Percentiles rank a stretch among this genome's conserved stretches.
phyloP scores from a whole-genome alignment of 2,329 filamentous ascomycete species.

The Fusarium piperis region DNA sequence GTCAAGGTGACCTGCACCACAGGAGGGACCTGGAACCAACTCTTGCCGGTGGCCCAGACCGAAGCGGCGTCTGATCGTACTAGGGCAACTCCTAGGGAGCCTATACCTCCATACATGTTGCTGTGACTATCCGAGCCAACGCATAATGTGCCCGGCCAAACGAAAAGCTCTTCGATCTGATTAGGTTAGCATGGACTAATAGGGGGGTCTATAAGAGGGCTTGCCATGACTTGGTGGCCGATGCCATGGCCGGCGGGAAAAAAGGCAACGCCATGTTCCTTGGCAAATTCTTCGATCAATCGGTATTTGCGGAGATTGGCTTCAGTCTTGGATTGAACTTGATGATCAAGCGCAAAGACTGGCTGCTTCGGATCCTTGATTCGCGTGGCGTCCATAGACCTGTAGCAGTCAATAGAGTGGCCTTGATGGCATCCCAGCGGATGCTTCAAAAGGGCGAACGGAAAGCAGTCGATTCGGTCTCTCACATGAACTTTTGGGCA shows the following conservation, averaged over 20 bases:
- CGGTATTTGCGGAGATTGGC: slow-evolving; percentile 83
- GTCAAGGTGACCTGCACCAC: slow-evolving; percentile 80
- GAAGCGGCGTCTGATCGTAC: slow-evolving; percentile 85
- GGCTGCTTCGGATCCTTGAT: slow-evolving; percentile 79
- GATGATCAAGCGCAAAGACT: slow-evolving; percentile 85
- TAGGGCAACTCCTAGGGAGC: slow-evolving; percentile 78
- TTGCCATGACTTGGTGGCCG: slow-evolving; percentile 80
- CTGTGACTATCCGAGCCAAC: slow-evolving; percentile 81
- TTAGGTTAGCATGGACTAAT: neutral
- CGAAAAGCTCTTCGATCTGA: slow-evolving; percentile 65
- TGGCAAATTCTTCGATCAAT: slow-evolving; percentile 83
- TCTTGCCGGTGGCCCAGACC: slow-evolving; percentile 81
- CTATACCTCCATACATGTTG: slow-evolving; percentile 85
- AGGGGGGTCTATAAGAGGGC: neutral
- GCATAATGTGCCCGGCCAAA: slow-evolving; percentile 82
- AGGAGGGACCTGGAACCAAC: slow-evolving; percentile 84
- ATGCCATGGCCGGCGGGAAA: slow-evolving; percentile 82
- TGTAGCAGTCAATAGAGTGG: neutral
- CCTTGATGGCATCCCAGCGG: neutral
- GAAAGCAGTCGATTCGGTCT: neutral
- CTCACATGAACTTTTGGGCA: slow-evolving; percentile 73
- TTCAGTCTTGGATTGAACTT: slow-evolving; percentile 80
- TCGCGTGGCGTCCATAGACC: slow-evolving; percentile 74
- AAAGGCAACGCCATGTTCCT: slow-evolving; percentile 78
- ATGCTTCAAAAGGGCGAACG: neutral